Conservation (phyloP, 257 asterid species). For the Fraxinus pennsylvanica region DNA sequence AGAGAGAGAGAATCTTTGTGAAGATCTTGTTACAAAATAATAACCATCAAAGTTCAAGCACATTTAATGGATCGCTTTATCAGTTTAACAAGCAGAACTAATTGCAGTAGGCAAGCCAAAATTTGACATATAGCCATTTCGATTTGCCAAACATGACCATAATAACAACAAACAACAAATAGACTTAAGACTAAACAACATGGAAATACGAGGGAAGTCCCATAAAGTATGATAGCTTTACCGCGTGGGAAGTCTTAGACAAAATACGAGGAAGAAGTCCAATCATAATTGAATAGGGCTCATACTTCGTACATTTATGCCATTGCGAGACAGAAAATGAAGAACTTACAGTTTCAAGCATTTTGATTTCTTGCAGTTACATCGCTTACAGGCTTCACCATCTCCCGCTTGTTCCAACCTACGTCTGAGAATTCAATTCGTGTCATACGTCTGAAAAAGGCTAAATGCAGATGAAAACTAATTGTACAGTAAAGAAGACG, state of each 20-base stretch:
- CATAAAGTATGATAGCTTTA: background rate
- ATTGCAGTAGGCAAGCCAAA: background rate
- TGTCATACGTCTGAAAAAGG: slow-evolving; percentile 17
- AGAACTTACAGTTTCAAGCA: slow-evolving; percentile 91
- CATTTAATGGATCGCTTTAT: background rate
- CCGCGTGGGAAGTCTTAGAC: background rate
- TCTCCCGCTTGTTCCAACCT: slow-evolving; percentile 60
- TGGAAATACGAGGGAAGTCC: background rate
- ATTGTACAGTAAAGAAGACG: slow-evolving; percentile 12
- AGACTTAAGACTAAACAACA: too few species aligned
- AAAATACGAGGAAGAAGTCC: slow-evolving; percentile 2
- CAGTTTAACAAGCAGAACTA: too few species aligned
- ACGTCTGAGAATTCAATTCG: slow-evolving; percentile 50
- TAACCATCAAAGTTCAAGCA: background rate
- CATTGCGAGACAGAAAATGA: background rate
- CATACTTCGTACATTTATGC: background rate
- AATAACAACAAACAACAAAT: too few species aligned
- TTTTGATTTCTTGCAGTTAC: slow-evolving; percentile 95
- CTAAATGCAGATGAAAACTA: background rate
- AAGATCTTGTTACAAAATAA: background rate
- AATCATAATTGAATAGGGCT: background rate
- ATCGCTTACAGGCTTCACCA: slow-evolving; percentile 76
- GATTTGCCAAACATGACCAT: background rate
- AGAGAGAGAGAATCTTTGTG: background rate
- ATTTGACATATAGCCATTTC: background rate